Conservation (phyloP, 352 stramenopile genomes). For the Pythium periplocum region DNA sequence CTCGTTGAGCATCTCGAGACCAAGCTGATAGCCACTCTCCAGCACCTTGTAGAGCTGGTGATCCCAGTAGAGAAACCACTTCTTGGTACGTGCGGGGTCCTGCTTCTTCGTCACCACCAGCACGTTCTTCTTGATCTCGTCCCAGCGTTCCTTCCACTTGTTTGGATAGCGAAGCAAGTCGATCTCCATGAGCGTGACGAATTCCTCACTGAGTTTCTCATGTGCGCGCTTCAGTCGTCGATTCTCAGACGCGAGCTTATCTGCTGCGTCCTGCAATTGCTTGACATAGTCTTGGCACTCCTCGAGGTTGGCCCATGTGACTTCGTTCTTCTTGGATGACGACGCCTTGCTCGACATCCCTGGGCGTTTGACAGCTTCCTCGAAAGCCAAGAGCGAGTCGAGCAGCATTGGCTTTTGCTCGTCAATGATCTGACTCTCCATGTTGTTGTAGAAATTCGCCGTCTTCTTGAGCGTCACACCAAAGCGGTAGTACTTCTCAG, state of each 20-base stretch:
- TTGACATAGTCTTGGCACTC: slow-evolving; percentile 92
- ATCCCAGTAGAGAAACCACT: slow-evolving; percentile 94
- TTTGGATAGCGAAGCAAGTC: slow-evolving; percentile 82
- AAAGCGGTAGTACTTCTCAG: slow-evolving; percentile 93
- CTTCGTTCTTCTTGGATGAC: slow-evolving; percentile 51
- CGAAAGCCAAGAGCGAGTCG: slow-evolving; percentile 89
- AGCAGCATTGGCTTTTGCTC: slow-evolving; percentile 94
- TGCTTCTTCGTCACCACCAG: slow-evolving; percentile 75
- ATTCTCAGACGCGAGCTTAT: slow-evolving; percentile 89
- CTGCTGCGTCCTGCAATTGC: slow-evolving; percentile 85
- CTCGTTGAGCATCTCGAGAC: slow-evolving; percentile 93
- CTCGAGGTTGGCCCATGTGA: slow-evolving; percentile 89
- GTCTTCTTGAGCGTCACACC: slow-evolving; percentile 95
- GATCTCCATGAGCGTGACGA: slow-evolving; percentile 84
- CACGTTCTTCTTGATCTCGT: slow-evolving; percentile 77
- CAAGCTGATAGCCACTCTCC: slow-evolving; percentile 91
- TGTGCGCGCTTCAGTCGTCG: slow-evolving; percentile 87
- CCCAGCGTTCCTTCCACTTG: slow-evolving; percentile 87
- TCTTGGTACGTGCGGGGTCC: slow-evolving; percentile 66
- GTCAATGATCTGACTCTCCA: slow-evolving; percentile 92
- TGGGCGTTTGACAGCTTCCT: slow-evolving; percentile 72
- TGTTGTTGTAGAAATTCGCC: slow-evolving; percentile 96
- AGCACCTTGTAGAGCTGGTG: slow-evolving; percentile 95
- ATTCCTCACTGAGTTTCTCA: slow-evolving; percentile 73
- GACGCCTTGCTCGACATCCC: slow-evolving; percentile 35